Evolutionary conservation across 352 stramenopile genomes (phyloP), one percentile per base, ranked within the genome.

Genomic region (Phytophthora chlamydospora): DNA sequence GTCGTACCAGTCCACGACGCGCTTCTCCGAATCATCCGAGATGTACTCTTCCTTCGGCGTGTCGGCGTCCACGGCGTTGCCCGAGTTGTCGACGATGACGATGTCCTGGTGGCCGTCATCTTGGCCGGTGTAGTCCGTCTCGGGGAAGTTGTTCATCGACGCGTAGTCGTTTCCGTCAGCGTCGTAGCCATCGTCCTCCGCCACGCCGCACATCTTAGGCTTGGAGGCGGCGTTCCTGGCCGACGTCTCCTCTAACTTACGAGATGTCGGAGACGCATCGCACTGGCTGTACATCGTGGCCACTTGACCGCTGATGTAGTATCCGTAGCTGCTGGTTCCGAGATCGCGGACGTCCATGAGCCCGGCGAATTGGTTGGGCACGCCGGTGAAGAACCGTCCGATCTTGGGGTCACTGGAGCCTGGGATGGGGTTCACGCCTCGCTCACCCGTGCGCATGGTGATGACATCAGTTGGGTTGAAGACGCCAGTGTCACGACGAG

Each of bases 281-380:
- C 77, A 86, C 13, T 76, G 47, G 6, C 36, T 68, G 51, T 77
- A 86, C 68, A 84, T 72, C 2, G 62, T 60, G 1, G 72, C 73
- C 8, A 87, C 41, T 29, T 78, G 71, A 3, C 72, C 69, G 17
- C 55, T 79, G 54, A 89, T 33, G 13, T 75, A 65, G 61, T 85
- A 89, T 57, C 69, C 68, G 71, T 89, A 89, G 63, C 77, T 87
- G 39, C 54, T 74, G 1, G 56, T 14, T 12, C 80, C 80, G 16
- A 89, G 51, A 44, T 83, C 73, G 1, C 72, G 71, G 0, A 73
- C 31, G 34, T 87, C 79, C 60, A 86, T 83, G 14, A 86, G 53
- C 29, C 68, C 79, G 0, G 69, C 76, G 40, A 74, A 85, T 11
- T 71, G 68, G 48, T 60, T 82, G 0, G 64, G 70, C 8, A 85